Evolutionary conservation across 441 rosid genomes (phyloP).

Genomic region (Adansonia gregorii): DNA sequence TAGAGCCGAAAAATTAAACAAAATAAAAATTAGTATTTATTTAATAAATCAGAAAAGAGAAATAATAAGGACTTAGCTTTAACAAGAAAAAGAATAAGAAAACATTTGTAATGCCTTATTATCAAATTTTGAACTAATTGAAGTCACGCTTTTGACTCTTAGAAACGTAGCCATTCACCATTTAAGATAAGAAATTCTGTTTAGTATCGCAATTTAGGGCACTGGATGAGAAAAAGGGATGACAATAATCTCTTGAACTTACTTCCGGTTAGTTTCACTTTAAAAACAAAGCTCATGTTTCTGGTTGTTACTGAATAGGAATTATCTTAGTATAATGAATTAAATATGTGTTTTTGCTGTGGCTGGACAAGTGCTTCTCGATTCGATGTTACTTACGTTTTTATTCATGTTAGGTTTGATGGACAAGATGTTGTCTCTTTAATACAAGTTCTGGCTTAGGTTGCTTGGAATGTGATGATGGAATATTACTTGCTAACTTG

Average conservation of each 20-base stretch:
- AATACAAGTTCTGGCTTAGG: neutral
- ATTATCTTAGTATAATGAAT: neutral
- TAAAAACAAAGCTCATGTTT: neutral
- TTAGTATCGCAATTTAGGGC: neutral
- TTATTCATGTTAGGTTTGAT: neutral
- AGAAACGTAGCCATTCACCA: neutral
- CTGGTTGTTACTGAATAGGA: neutral
- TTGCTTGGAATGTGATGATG: neutral
- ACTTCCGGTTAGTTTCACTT: neutral
- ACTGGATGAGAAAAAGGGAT: neutral
- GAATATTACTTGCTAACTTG: neutral
- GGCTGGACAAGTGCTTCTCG: neutral
- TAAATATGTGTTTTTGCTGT: neutral
- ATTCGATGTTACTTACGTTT: neutral
- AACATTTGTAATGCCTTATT: neutral
- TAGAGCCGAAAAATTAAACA: neutral
- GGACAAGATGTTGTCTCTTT: neutral
- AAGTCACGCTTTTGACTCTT: neutral
- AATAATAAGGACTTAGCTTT: neutral
- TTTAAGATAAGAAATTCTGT: neutral
- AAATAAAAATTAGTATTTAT: neutral
- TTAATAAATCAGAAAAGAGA: neutral
- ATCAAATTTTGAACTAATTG: neutral
- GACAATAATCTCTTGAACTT: neutral
- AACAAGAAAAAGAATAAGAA: neutral